phyloP scores from a whole-genome alignment of 805 yeast species.

The Candida odintsovae region DNA sequence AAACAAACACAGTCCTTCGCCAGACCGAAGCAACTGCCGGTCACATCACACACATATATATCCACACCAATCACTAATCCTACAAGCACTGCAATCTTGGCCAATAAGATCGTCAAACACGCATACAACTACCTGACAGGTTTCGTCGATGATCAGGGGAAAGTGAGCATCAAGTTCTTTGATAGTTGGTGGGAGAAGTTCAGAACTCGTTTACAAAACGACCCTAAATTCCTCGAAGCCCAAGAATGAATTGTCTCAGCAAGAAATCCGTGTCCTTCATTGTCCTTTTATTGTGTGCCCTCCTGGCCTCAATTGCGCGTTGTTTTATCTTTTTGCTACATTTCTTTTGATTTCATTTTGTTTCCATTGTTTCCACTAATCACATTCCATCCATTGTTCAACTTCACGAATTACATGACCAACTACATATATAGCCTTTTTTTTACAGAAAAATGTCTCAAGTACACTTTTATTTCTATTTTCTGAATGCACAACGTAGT shows the following conservation, averaged over 20 bases:
- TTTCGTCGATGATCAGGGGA: conserved; percentile 74
- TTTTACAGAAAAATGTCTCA: background rate
- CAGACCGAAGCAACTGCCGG: conserved; percentile 15
- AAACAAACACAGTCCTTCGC: conserved; percentile 3
- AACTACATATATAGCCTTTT: background rate
- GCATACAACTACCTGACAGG: conserved; percentile 90
- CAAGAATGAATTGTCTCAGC: conserved; percentile 3
- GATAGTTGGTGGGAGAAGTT: conserved; percentile 97
- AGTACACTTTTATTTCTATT: background rate
- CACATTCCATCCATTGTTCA: background rate
- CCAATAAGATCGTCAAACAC: conserved; percentile 83
- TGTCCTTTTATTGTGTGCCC: background rate
- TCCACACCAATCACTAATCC: conserved; percentile 30
- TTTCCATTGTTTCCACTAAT: conserved; percentile 22
- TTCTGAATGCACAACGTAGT: background rate
- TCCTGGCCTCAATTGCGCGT: no score
- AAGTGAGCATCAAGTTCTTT: conserved; percentile 80
- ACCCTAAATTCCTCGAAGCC: conserved; percentile 74
- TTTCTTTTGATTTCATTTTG: background rate
- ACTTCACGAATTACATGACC: background rate
- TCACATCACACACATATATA: conserved; percentile 24
- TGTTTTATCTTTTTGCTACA: background rate
- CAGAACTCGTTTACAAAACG: conserved; percentile 64
- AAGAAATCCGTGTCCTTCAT: background rate
- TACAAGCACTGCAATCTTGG: conserved; percentile 51